Evolutionary conservation across 163 green algal genomes (phyloP).

Genomic region (Chloroidium sp.): DNA sequence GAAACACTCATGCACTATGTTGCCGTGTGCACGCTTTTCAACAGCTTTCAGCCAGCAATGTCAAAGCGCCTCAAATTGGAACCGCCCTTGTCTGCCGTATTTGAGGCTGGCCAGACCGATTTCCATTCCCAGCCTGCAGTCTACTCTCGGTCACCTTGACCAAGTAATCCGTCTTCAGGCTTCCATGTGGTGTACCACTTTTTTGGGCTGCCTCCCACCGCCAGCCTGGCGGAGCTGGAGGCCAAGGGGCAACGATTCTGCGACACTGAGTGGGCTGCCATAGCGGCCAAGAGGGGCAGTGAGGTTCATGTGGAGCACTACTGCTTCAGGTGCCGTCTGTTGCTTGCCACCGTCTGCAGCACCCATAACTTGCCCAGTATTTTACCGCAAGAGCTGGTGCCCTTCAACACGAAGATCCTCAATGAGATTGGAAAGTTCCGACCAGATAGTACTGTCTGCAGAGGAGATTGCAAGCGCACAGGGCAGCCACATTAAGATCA

Average conservation of each 20-base stretch:
- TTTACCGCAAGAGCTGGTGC: too few species aligned
- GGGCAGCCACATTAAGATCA: too few species aligned
- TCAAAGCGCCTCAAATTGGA: too few species aligned
- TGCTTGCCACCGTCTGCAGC: neutral
- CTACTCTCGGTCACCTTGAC: slow-evolving; percentile 2
- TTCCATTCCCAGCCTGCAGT: neutral
- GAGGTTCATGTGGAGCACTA: slow-evolving; percentile 40
- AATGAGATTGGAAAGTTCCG: too few species aligned
- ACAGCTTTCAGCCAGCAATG: too few species aligned
- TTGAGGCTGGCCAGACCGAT: too few species aligned
- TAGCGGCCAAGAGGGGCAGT: slow-evolving; percentile 1
- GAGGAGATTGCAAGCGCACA: neutral
- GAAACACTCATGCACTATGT: too few species aligned
- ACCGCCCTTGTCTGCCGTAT: too few species aligned
- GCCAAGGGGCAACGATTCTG: slow-evolving; percentile 21
- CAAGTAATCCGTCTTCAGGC: slow-evolving; percentile 13
- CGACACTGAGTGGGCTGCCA: slow-evolving; percentile 18
- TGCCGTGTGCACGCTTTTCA: too few species aligned
- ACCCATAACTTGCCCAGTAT: too few species aligned
- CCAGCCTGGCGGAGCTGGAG: slow-evolving; percentile 15
- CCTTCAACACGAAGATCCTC: too few species aligned
- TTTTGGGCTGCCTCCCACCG: slow-evolving; percentile 24
- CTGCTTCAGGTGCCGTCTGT: slow-evolving; percentile 34
- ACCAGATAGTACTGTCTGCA: too few species aligned
- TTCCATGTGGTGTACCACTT: slow-evolving; percentile 50